Evolutionary conservation across 2,329 filamentous ascomycete genomes (phyloP).

Genomic region (Penicillium olsonii): DNA sequence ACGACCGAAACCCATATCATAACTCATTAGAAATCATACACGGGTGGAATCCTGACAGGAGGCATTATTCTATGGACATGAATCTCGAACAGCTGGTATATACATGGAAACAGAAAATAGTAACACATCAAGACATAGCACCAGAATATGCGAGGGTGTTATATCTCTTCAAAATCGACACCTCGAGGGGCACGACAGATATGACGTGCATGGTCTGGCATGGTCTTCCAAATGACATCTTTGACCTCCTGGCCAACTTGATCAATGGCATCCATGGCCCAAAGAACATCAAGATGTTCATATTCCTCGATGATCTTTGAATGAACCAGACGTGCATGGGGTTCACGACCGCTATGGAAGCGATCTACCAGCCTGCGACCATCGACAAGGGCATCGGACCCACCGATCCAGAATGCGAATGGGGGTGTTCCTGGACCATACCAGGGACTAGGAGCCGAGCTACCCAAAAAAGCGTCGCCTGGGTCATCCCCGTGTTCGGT

Average conservation of each 20-base stretch:
- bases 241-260: slow-evolving; percentile 79
- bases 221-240: slow-evolving; percentile 81
- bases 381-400: slow-evolving; percentile 81
- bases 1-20: too few relatives aligned
- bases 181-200: slow-evolving; percentile 65
- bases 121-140: too few relatives aligned
- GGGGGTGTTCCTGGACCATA: slow-evolving; percentile 78
- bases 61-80: too few relatives aligned
- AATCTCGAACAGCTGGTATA: too few relatives aligned
- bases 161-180: slow-evolving; percentile 4
- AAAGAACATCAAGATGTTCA: slow-evolving; percentile 92
- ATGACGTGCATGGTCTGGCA: slow-evolving; percentile 55
- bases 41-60: too few relatives aligned
- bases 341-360: slow-evolving; percentile 76
- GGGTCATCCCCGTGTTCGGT: slow-evolving; percentile 19
- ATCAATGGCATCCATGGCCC: slow-evolving; percentile 86
- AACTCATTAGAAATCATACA: too few relatives aligned
- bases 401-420: slow-evolving; percentile 85
- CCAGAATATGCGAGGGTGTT: too few relatives aligned
- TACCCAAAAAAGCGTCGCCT: slow-evolving; percentile 17
- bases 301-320: slow-evolving; percentile 81
- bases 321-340: slow-evolving; percentile 77
- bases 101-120: too few relatives aligned
- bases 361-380: slow-evolving; percentile 72
- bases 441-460: slow-evolving; percentile 64